Conservation (phyloP, 2,329 filamentous ascomycete species). For the Seiridium cupressi region DNA sequence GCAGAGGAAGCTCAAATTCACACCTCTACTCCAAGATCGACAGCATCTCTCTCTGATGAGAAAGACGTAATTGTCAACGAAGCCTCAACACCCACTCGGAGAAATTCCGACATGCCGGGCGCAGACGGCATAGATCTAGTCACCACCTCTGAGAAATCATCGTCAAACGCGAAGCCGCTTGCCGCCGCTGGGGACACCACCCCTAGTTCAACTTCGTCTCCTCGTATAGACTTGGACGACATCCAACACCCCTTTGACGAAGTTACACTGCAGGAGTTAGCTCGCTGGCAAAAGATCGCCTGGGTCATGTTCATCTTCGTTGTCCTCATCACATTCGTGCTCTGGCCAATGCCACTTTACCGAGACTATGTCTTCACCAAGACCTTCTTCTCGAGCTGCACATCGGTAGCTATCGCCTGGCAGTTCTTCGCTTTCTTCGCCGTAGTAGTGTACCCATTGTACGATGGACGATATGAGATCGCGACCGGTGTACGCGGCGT, state of each 20-base stretch:
- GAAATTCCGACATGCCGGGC: not conserved
- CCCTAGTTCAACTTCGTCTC: not conserved
- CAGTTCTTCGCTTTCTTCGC: slow-evolving; percentile 44
- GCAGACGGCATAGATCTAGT: slow-evolving; percentile 14
- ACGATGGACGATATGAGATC: slow-evolving; percentile 42
- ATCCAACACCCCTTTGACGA: slow-evolving; percentile 37
- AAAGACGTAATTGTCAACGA: not conserved
- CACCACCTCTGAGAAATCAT: slow-evolving; percentile 31
- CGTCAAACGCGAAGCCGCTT: not conserved
- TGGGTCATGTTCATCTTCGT: slow-evolving; percentile 37
- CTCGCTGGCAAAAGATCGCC: slow-evolving; percentile 37
- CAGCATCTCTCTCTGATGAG: not conserved
- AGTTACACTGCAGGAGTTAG: slow-evolving; percentile 28
- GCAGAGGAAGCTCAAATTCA: slow-evolving; percentile 31
- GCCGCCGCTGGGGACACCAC: not conserved
- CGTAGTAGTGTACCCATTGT: slow-evolving; percentile 45
- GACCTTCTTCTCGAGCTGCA: slow-evolving; percentile 44
- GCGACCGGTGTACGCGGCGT: slow-evolving; percentile 13
- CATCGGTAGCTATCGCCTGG: slow-evolving; percentile 42
- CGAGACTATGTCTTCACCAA: slow-evolving; percentile 46
- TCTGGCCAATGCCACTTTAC: slow-evolving; percentile 50
- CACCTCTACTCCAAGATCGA: not conserved
- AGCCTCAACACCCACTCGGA: not conserved
- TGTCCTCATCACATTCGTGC: slow-evolving; percentile 42
- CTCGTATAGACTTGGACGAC: not conserved